A percentile compares a stretch with the other conserved stretches of the same genome.
phyloP scores from a whole-genome alignment of 1,284 basidiomycete genomes.

The Cutaneotrichosporon spelunceum region DNA sequence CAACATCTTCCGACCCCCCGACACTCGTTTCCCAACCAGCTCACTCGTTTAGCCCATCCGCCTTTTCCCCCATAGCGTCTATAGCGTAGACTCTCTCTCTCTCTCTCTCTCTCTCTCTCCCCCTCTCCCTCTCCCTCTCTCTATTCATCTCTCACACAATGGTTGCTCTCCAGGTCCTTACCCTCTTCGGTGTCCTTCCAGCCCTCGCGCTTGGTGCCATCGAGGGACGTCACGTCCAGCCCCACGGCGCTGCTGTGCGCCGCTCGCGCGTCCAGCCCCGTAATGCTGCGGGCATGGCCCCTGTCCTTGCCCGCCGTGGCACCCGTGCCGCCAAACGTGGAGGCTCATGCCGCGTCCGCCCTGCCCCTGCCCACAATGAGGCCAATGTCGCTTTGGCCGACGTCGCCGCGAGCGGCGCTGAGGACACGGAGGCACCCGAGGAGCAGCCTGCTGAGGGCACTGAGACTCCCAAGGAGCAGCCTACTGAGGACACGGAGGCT shows the following conservation, averaged over 20 bases:
- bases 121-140: neutral
- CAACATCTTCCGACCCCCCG: neutral
- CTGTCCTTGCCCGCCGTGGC: neutral
- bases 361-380: neutral
- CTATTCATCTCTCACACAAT: conserved; percentile 18
- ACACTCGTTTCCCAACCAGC: neutral
- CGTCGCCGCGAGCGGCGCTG: neutral
- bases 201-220: conserved; percentile 26
- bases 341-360: neutral
- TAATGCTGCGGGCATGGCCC: neutral
- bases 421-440: neutral
- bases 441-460: neutral
- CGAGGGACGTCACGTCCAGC: conserved; percentile 17
- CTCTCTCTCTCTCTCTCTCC: neutral
- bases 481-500: neutral
- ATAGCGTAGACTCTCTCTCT: neutral
- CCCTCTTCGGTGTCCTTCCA: conserved; percentile 36
- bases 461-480: too few relatives aligned
- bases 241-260: conserved; percentile 25
- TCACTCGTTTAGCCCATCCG: neutral
- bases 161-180: conserved; percentile 30
- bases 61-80: neutral
- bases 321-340: neutral
- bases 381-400: neutral
- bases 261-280: conserved; percentile 4